Evolutionary conservation across 371 early-diverging fungal species (phyloP).

Genomic region (Apophysomyces elegans): DNA sequence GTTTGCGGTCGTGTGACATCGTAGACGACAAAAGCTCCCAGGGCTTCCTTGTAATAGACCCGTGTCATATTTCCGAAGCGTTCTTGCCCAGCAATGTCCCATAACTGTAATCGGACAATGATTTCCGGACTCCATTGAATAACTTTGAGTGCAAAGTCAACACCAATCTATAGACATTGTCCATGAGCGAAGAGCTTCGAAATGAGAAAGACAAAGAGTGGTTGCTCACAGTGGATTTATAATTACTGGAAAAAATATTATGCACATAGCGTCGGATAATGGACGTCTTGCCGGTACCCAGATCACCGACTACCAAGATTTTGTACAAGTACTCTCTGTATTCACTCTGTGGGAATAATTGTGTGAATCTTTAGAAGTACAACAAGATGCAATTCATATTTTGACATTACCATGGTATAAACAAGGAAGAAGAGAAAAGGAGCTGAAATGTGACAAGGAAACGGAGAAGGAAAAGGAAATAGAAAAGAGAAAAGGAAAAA

Average conservation of each 20-base stretch:
- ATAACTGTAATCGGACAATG: slow-evolving; percentile 73
- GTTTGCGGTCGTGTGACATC: slow-evolving; percentile 77
- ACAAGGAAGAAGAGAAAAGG: not conserved
- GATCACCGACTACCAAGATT: slow-evolving; percentile 79
- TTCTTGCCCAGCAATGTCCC: slow-evolving; percentile 91
- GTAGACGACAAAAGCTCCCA: slow-evolving; percentile 80
- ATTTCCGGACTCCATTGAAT: slow-evolving; percentile 63
- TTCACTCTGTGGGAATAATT: slow-evolving; percentile 25
- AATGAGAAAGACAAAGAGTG: not conserved
- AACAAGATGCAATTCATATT: not conserved
- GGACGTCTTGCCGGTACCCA: slow-evolving; percentile 79
- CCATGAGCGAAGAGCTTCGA: not conserved
- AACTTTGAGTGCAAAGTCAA: slow-evolving; percentile 84
- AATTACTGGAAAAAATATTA: slow-evolving; percentile 72
- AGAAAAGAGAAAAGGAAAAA: not conserved
- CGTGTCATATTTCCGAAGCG: slow-evolving; percentile 81
- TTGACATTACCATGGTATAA: slow-evolving; percentile 6
- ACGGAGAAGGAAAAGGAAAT: not conserved
- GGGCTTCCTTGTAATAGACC: slow-evolving; percentile 82
- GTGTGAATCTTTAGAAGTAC: not conserved
- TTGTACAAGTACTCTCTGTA: slow-evolving; percentile 65
- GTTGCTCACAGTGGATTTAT: slow-evolving; percentile 72
- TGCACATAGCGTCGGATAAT: slow-evolving; percentile 72
- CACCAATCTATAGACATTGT: slow-evolving; percentile 64
- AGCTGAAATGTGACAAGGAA: slow-evolving; percentile 6